Base-by-base conservation (phyloP, 768 basidiomycete genomes). In the Boletus insuetus region DNA sequence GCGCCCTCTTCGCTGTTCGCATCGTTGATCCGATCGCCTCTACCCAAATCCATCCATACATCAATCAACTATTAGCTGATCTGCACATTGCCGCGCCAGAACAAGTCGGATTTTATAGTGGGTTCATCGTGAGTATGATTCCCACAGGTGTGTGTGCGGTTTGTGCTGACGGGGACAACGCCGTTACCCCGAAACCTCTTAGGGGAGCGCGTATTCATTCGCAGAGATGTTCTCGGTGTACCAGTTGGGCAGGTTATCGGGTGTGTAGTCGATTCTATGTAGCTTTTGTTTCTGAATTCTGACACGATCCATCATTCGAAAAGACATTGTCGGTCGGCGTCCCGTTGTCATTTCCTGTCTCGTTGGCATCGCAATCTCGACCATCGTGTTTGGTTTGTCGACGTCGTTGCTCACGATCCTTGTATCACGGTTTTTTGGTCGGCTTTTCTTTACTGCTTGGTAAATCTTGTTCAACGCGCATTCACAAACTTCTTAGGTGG, bases 341-440 rank as follows among this genome's bases (percentile, higher is more conserved):
- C 86, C 86, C 12, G 77, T 87, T 24, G 78, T 87, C n/a, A 71
- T 86, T 31, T 52, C 71, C 0, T 82, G 84, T 16, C 75, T 77
- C 24, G 20, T 77, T 1, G 82, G 83, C 7, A 75, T 83, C 19
- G 79, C 79, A 2, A 49, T 82, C 12, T 72, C 81, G 7, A 84
- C 81, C 2, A 49, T 77, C 3, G 61, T 75, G 4, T 78, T 87
- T 51, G 86, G 86, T 0, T 60, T 87, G 14, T 85, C 85, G 4
- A 75, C 69, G 14, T 79, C 74, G 20, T 71, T 88, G 75, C 6
- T 35, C 13, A 24, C 48, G 20, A 71, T 85, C 19, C 60, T 88
- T 9, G 60, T 79, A 17, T 76, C 77, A 9, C 76, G 86, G 17
- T 79, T 73, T 50, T 53, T 87, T 9, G 77, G 84, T 83, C 56